Base-by-base conservation (phyloP, 73 alveolate genomes). In the Tetrahymena thermophila region DNA sequence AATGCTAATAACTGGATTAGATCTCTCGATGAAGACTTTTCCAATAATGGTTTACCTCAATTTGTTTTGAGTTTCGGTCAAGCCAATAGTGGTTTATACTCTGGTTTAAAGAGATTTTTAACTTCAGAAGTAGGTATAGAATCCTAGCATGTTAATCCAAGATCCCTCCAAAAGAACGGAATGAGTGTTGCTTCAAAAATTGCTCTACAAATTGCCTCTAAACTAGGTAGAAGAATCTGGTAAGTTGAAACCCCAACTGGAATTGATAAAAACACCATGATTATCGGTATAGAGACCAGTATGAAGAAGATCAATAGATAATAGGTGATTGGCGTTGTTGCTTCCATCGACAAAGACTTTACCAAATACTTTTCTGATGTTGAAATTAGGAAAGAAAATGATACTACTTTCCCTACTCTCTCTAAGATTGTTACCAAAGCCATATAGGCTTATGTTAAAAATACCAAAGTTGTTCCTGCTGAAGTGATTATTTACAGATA, bases 311-410 rank as follows among this genome's bases (percentile, higher is more conserved):
- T 96, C 31, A 23, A 38, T 8, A 85, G 84, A 35, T 84, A 43
- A 35, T 58, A 96, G n/a, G 50, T 94, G 37, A 34, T 96, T 93
- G 98, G 98, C 1, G 95, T 96, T 95, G 98, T 96, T 34, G 98
- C 98, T 37, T 94, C 94, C 21, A 57, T 96, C 34, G 94, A 95
- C 38, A 94, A 94, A 15, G 83, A 95, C 93, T 96, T 96, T 38
- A 95, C 97, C 34, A 85, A 71, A 28, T 94, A 96, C 43, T 96
- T 94, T 35, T 94, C 96, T 16, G 95, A 96, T 43, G 37, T 42
- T 84, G 31, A 55, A 95, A 40, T 85, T 94, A 85, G 85, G 40
- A 58, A 34, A 85, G 35, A 94, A 94, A 11, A 58, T 58, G 58
- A 43, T 16, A 43, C 58, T 13, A 16, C 58, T 43, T 16, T 43